Evolutionary conservation across 140 eudicot species (phyloP).

Genomic region (Stevia rebaudiana): DNA sequence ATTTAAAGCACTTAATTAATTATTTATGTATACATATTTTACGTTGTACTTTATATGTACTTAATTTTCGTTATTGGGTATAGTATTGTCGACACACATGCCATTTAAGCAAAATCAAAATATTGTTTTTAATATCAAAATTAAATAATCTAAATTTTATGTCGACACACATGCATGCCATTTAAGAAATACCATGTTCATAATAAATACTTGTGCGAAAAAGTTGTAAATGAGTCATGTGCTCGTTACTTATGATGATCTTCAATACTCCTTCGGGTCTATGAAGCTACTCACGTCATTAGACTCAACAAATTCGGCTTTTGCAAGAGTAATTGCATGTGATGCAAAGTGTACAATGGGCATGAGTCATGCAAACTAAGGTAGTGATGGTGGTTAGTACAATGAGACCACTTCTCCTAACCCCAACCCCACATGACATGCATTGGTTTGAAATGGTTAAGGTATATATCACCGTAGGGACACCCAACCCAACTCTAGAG

Average conservation of each 20-base stretch:
- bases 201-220: constrained; percentile 21
- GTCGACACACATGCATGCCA: constrained; percentile 14
- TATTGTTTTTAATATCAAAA: background rate
- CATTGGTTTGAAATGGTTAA: constrained; percentile 33
- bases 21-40: no score
- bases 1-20: no score
- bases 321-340: constrained; percentile 10
- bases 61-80: no score
- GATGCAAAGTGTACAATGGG: constrained; percentile 18
- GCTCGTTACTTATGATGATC: constrained; percentile 21
- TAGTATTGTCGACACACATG: no score
- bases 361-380: constrained; percentile 22
- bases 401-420: constrained; percentile 33
- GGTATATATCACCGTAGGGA: constrained; percentile 26
- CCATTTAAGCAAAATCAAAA: no score
- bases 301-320: constrained; percentile 20
- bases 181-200: constrained; percentile 22
- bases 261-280: constrained; percentile 22
- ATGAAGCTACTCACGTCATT: constrained; percentile 17
- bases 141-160: background rate
- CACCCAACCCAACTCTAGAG: constrained; percentile 21
- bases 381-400: constrained; percentile 19
- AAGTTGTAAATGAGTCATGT: constrained; percentile 25
- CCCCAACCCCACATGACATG: constrained; percentile 42
- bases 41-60: no score